Base-by-base conservation (phyloP, 139 green algal genomes). In the Chlorella sorokiniana region DNA sequence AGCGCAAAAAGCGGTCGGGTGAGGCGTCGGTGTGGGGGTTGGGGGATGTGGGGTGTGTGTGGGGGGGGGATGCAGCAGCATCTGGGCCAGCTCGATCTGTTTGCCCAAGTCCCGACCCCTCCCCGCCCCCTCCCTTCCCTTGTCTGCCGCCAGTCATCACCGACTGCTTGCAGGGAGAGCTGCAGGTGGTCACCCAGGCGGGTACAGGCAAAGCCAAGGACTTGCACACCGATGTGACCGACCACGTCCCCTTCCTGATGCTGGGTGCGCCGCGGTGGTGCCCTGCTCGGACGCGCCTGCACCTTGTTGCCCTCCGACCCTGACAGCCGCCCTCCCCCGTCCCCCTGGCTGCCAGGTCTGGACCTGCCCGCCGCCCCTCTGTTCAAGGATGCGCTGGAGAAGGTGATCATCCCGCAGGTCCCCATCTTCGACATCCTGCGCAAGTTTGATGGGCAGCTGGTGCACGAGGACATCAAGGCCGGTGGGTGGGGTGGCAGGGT, bases 351-450 rank as follows among this genome's bases (percentile, higher is more conserved):
- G 25, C 4, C 59, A 81, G 90, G 86, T 9, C 79, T 99, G 75
- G 96, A 99, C 87, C 90, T 99, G 59, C 97, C 97, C 8, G 85
- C 95, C 3, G 89, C 96, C 7, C 97, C 96, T n/a, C 90, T 99
- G 37, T 99, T 98, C 91, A 97, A 98, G 87, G 96, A 99, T 82
- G 91, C 90, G 1, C 80, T 98, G 86, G 95, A 99, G 80, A 96
- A 96, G 82, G 97, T 98, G 86, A 98, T 97, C 89, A 99, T 99
- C 77, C 96, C 96, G n/a, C 96, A 99, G 91, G 92, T 97, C 29
- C 93, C 93, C 79, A 95, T 98, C 73, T 95, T 94, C 76, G 89
- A 95, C 42, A 89, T 98, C 63, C 85, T 99, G 87, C 88, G 90
- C 54, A 99, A 99, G 87, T 99, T 95, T 80, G 92, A 99, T 62